Base-by-base conservation (phyloP, 2,329 filamentous ascomycete species). In the Paecilomyces variotii region DNA sequence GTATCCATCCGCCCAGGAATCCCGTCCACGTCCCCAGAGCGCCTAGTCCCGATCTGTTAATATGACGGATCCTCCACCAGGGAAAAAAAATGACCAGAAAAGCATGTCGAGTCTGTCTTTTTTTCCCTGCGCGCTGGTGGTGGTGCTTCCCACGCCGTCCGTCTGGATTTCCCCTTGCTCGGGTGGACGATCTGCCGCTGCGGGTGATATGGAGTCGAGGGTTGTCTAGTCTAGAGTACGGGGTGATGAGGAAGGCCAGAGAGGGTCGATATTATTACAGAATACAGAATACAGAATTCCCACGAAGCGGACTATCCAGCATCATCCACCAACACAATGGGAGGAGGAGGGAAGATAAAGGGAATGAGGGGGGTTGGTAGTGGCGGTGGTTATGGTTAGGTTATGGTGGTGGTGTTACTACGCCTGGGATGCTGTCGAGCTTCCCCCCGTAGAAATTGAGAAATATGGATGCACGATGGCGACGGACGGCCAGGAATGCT, bases 41-140 rank as follows among this genome's bases (percentile, higher is more conserved):
- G 30, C 71, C 71, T 73, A 73, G 71, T 73, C 71, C 71, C 68
- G 65, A 73, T 72, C 65, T 67, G 70, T 73, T 70, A 72, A 72
- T 72, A 73, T 73, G 71, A 73, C 71, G 70, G 70, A 72, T 72
- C 69, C 69, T 68, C 65, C 69, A 67, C 63, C 66, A 68, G 66
- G 64, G 61, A 63, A 67, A 59, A 65, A 63, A 19, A 64, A 61
- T 61, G 28, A 4, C 63, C 57, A 39, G 34, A 39, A 39, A 39
- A 39, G 34, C 14, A 39, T 39, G 34, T 51, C 26, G 49, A 51
- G 24, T 10, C 49, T 24, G 39, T 49, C 19, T 49, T 4, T 49
- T 10, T 27, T 6, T 52, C 19, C 9, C 19, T 24, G 6, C 26
- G 49, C 9, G 49, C 24, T n/a, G 24, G 24, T n/a, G 6, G 49